Base-by-base conservation (phyloP, 2,329 filamentous ascomycete genomes). In the Cladosporium sp. region DNA sequence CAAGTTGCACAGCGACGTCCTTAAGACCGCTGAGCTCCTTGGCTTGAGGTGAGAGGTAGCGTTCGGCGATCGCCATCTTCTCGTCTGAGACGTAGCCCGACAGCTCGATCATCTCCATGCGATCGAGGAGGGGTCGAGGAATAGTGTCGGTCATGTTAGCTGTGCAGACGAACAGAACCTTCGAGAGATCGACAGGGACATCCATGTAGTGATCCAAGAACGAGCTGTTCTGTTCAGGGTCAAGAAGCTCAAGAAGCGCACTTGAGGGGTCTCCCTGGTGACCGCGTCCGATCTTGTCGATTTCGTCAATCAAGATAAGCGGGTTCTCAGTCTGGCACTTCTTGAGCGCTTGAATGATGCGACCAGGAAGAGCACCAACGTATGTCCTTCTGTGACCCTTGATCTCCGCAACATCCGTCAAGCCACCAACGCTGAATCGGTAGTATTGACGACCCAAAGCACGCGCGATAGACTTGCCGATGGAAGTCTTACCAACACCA, bases 141-240 rank as follows among this genome's bases (percentile, higher is more conserved):
- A 99, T 99, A 0, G 93, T 99, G 64, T 99, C 93, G 0, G 91
- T 96, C 86, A 97, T 95, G 70, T 99, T 99, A 53, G 93, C 93
- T 12, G 93, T 99, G 78, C 93, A 99, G 37, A 99, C 93, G 66
- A 99, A 99, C 18, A 99, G 79, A 2, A 99, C 93, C 73, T 97
- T 97, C 44, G 91, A 96, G 44, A 99, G 77, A 66, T 99, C 93
- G 5, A 99, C 92, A 0, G 93, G 93, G 1, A 99, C 90, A 68
- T 99, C 93, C 81, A 99, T 89, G 73, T 99, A 99, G 70, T 99
- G 93, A 62, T 99, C 93, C 56, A 99, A 71, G 80, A 99, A 99
- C 19, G 91, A 96, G 66, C 78, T 90, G 73, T 99, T 99, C 68
- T 99, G 93, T 70, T 99, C 93, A 0, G 93, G 93, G 60, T 99